Evolutionary conservation across 352 stramenopile genomes (phyloP).

Genomic region (Halophytophthora polymorphica): DNA sequence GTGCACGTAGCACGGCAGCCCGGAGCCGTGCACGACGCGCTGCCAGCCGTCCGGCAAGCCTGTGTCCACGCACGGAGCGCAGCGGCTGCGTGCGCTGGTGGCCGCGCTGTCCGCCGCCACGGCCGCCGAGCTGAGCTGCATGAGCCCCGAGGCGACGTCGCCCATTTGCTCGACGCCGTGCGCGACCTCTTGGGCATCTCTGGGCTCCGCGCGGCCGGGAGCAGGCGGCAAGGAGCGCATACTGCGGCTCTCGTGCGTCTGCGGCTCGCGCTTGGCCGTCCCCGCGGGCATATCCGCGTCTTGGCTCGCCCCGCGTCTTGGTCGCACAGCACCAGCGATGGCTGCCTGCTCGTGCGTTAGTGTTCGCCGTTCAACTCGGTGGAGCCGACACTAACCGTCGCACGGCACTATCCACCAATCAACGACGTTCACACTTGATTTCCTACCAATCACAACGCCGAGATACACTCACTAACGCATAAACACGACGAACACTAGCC

Average conservation of each 20-base stretch:
- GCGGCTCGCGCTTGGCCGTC: slow-evolving; percentile 10
- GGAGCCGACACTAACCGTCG: no score
- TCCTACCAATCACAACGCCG: background rate
- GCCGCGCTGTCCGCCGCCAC: slow-evolving; percentile 15
- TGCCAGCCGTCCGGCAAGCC: slow-evolving; percentile 63
- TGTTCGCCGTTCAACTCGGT: no score
- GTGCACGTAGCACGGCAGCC: slow-evolving; percentile 70
- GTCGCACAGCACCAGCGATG: background rate
- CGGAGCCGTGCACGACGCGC: slow-evolving; percentile 58
- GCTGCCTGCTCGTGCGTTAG: slow-evolving; percentile 4
- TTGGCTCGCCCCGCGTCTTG: background rate
- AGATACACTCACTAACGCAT: slow-evolving; percentile 4
- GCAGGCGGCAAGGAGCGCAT: slow-evolving; percentile 12
- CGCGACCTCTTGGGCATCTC: background rate
- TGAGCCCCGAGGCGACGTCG: slow-evolving; percentile 34
- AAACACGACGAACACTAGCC: background rate
- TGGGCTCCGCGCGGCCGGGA: background rate
- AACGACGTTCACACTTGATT: background rate
- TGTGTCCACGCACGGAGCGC: slow-evolving; percentile 14
- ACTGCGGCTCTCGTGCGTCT: slow-evolving; percentile 18
- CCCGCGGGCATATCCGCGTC: slow-evolving; percentile 3
- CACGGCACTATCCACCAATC: background rate
- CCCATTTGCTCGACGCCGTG: slow-evolving; percentile 16
- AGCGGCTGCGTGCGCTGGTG: background rate
- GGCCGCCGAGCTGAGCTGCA: slow-evolving; percentile 52